Percentiles rank a stretch among this genome's conserved stretches.
These are phyloP conservation scores for Rhodamnia argentea DNA, from an alignment of 345 rosid species.

Conservation along the genomic window DNA sequence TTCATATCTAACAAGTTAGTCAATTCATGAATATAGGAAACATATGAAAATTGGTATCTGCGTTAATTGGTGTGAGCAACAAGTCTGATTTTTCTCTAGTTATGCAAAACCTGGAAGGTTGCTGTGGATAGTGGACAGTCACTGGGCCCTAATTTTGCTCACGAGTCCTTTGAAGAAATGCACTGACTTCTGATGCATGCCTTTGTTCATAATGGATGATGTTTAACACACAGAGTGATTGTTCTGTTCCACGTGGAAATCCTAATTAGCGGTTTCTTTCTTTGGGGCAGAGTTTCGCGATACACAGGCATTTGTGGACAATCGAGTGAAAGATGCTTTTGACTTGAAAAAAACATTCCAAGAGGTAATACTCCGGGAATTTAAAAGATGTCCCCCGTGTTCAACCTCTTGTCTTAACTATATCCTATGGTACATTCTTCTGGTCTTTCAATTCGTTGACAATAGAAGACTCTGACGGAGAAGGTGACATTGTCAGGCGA, in stretches of 20 bases:
- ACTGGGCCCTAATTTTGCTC: not conserved
- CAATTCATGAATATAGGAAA: not conserved
- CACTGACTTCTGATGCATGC: not conserved
- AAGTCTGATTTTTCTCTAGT: not conserved
- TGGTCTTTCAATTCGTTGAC: not conserved
- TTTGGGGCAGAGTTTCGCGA: conserved; percentile 47
- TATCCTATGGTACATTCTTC: not conserved
- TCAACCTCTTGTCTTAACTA: not conserved
- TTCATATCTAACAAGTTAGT: not conserved
- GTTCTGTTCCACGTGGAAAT: not conserved
- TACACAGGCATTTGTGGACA: conserved; percentile 76
- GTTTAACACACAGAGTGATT: not conserved
- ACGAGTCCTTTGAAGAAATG: not conserved
- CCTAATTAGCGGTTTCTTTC: not conserved
- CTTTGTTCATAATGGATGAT: not conserved
- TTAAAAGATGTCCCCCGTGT: not conserved
- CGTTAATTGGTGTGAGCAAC: not conserved
- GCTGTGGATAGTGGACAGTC: not conserved
- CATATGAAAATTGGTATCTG: not conserved
- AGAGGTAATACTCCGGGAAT: conserved; percentile 39
- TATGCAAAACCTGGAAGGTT: not conserved
- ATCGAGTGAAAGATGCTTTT: conserved; percentile 81
- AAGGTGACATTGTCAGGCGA: conserved; percentile 39
- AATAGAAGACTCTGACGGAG: not conserved
- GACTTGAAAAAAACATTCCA: conserved; percentile 76